Evolutionary conservation across 108 stramenopile species (phyloP).

Genomic region (Aurantiochytrium sp.): DNA sequence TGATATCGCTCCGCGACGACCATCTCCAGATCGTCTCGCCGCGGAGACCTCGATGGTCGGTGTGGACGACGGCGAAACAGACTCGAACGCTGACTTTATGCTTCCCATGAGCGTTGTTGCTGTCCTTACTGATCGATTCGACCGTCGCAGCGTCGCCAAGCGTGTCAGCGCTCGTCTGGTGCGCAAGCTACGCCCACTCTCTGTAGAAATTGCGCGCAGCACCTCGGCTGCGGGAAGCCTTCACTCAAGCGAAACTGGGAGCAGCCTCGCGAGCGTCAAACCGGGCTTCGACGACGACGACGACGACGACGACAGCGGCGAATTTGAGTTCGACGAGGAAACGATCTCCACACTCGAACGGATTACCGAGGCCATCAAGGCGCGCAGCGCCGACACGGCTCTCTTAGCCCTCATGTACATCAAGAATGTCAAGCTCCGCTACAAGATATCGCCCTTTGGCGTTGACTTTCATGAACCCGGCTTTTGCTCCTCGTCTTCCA

Average conservation of each 20-base stretch:
- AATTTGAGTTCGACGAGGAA: background rate
- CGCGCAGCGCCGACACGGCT: conserved; percentile 22
- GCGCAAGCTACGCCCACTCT: background rate
- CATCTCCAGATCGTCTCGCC: too few species aligned
- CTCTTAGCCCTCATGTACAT: conserved; percentile 43
- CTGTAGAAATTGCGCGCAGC: background rate
- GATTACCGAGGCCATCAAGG: background rate
- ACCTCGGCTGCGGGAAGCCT: background rate
- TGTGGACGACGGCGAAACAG: background rate
- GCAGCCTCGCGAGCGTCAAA: too few species aligned
- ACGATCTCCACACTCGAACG: background rate
- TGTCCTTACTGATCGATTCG: background rate
- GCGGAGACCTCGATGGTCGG: background rate
- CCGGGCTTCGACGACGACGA: too few species aligned
- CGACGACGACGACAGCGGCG: background rate
- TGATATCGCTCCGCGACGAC: background rate
- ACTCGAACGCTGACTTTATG: background rate
- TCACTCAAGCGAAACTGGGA: too few species aligned
- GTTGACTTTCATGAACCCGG: background rate
- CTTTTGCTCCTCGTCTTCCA: background rate
- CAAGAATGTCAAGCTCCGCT: conserved; percentile 45
- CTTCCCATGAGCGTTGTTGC: background rate
- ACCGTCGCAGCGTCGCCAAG: background rate
- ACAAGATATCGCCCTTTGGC: conserved; percentile 19
- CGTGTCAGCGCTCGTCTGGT: background rate